Percentiles rank a stretch among this genome's conserved stretches.
Evolutionary conservation across 2,329 filamentous ascomycete species (phyloP).

Genomic region (Thermoascus crustaceus): DNA sequence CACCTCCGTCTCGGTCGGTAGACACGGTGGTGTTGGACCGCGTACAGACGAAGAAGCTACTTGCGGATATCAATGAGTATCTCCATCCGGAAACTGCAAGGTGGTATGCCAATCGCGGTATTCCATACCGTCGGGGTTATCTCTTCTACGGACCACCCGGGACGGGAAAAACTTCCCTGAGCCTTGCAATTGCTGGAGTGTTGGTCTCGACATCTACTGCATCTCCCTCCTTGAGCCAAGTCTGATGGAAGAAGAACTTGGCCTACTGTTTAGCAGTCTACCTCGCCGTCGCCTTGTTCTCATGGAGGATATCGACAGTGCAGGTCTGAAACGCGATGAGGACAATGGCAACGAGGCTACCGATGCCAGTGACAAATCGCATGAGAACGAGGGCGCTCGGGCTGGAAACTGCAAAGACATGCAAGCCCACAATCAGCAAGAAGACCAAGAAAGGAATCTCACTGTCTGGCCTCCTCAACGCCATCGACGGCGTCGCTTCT

Average conservation of each 20-base stretch:
- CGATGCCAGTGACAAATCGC: no score
- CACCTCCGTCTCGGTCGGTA: no score
- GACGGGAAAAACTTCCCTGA: constrained; percentile 69
- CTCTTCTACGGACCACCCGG: constrained; percentile 89
- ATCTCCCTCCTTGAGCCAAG: constrained; percentile 52
- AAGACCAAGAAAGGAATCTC: no score
- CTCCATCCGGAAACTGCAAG: no score
- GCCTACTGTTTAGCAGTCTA: constrained; percentile 50
- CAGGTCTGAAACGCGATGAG: constrained; percentile 13
- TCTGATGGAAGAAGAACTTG: constrained; percentile 54
- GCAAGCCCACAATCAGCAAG: no score
- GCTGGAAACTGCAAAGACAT: no score
- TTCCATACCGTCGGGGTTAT: constrained; percentile 69
- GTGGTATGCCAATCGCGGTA: constrained; percentile 36
- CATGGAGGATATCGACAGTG: constrained; percentile 57
- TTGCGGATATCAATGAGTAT: no score
- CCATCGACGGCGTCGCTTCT: constrained; percentile 72
- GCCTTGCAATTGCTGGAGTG: constrained; percentile 43
- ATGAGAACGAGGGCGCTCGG: no score
- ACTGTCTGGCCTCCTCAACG: constrained; percentile 71
- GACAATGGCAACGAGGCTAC: no score
- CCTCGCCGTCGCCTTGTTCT: constrained; percentile 57
- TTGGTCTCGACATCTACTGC: constrained; percentile 60
- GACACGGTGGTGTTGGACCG: no score
- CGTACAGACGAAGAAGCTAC: no score